These are phyloP conservation scores for Cicer cuneatum DNA, from an alignment of 306 rosid genomes.

Conservation along the genomic window DNA sequence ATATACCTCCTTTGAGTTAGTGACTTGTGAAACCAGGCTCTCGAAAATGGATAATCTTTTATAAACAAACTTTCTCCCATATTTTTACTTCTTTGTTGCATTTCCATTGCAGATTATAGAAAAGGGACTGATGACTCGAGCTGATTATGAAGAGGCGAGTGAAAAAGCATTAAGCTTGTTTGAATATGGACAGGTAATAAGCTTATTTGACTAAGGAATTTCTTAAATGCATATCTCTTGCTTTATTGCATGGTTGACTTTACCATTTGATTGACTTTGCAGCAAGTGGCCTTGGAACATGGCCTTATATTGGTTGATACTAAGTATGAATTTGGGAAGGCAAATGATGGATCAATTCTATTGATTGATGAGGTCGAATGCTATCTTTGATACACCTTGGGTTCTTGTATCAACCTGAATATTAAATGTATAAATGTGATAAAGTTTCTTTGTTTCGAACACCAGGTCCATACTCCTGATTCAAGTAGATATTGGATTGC, in stretches of 20 bases:
- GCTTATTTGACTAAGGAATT: conserved; percentile 24
- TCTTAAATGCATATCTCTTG: conserved; percentile 7
- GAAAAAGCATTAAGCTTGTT: conserved; percentile 76
- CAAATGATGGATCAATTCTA: conserved; percentile 78
- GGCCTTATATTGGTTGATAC: conserved; percentile 97
- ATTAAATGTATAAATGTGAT: conserved; percentile 32
- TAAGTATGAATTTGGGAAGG: conserved; percentile 96
- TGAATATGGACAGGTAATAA: conserved; percentile 85
- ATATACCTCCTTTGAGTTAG: conserved; percentile 14
- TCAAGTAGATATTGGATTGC: conserved; percentile 99
- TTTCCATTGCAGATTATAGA: conserved; percentile 68
- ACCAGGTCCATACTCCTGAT: conserved; percentile 96
- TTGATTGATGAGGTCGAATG: conserved; percentile 84
- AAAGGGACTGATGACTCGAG: conserved; percentile 73
- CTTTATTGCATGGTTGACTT: conserved; percentile 28
- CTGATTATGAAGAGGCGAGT: conserved; percentile 85
- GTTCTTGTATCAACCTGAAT: conserved; percentile 14
- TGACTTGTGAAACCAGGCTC: conserved; percentile 11
- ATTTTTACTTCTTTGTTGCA: conserved; percentile 39
- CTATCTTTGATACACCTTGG: conserved; percentile 17
- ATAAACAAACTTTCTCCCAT: not conserved
- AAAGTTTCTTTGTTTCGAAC: conserved; percentile 25
- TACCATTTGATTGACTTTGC: conserved; percentile 52
- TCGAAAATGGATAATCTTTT: conserved; percentile 1
- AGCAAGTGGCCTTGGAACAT: conserved; percentile 86